Base-by-base conservation (phyloP, 2,329 filamentous ascomycete species). In the Fonsecaea multimorphosa region DNA sequence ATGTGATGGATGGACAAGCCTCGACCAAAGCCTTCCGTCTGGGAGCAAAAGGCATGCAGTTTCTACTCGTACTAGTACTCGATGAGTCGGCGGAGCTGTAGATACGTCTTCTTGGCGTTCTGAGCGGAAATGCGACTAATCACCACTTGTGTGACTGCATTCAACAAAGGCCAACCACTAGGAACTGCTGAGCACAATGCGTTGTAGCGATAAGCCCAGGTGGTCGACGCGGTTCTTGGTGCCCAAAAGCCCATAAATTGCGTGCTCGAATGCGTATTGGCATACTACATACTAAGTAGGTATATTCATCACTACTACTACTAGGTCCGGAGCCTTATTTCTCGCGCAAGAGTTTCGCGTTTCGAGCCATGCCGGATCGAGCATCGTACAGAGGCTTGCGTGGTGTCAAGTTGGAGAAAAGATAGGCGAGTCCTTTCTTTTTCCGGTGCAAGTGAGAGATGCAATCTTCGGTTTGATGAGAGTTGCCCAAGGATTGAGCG, bases 301-400 rank as follows among this genome's bases (percentile, higher is more conserved):
- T n/a, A 27, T 49, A 59, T 38, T 24, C 49, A 31, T 44, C 27
- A n/a, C 29, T 12, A 29, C 29, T 32, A 31, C 31, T 19, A n/a
- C 29, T 12, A 29, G 44, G 34, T 32, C 49, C 40, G 49, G 46
- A 51, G 52, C n/a, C 31, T 31, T 29, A 22, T 29, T 55, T 55
- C 27, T 32, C 32, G 38, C 52, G 60, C 53, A 57, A 36, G 27
- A 31, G 63, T 66, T 66, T 62, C 63, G 63, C 58, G 63, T 66
- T 38, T 34, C 29, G 53, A 44, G 53, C 60, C 60, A 44, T 66
- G 58, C 63, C 63, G 22, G 44, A 66, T 62, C n/a, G 63, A 66
- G 63, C 38, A 54, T 40, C 36, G 38, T n/a, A 60, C 31, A 27
- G 22, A 66, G 34, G 60, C 60, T 38, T 56, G 36, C 8, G 29